These are phyloP conservation scores for Citrus cavaleriei DNA, from an alignment of 345 rosid species.

Conservation along the genomic window DNA sequence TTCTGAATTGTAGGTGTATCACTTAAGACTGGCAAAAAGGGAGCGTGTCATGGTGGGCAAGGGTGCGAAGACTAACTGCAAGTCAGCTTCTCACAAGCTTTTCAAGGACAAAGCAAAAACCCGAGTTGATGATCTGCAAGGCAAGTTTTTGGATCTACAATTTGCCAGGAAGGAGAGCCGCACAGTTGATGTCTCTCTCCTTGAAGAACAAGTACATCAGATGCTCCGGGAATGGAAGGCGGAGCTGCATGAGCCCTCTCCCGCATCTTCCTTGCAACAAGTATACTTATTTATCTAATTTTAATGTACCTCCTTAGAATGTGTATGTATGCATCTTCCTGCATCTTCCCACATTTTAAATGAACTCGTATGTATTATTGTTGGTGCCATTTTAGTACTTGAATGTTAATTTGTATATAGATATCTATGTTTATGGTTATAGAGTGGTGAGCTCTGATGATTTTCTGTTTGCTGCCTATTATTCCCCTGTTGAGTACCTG, in stretches of 20 bases:
- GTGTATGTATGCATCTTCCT: not conserved
- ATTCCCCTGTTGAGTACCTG: not conserved
- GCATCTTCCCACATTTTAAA: not conserved
- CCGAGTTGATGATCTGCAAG: conserved; percentile 97
- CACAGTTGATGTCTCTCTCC: conserved; percentile 55
- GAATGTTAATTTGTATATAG: not conserved
- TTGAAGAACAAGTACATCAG: conserved; percentile 99
- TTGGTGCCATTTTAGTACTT: not conserved
- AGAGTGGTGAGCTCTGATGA: not conserved
- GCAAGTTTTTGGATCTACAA: conserved; percentile 81
- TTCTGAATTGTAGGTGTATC: conserved; percentile 21
- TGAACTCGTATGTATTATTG: not conserved
- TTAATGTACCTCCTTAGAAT: conserved; percentile 6
- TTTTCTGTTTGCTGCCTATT: not conserved
- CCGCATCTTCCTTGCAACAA: conserved; percentile 95
- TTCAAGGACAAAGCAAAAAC: conserved; percentile 96
- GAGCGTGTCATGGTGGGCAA: conserved; percentile 55
- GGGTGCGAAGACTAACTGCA: conserved; percentile 79
- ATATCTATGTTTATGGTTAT: not conserved
- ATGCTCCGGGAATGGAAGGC: conserved; percentile 99
- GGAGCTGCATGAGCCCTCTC: conserved; percentile 97
- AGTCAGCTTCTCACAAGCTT: conserved; percentile 89
- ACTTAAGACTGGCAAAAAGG: conserved; percentile 12
- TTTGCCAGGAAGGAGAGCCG: conserved; percentile 93
- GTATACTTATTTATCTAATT: conserved; percentile 33